Conservation (phyloP, 2,329 filamentous ascomycete genomes). For the Aspergillus luchuensis region DNA sequence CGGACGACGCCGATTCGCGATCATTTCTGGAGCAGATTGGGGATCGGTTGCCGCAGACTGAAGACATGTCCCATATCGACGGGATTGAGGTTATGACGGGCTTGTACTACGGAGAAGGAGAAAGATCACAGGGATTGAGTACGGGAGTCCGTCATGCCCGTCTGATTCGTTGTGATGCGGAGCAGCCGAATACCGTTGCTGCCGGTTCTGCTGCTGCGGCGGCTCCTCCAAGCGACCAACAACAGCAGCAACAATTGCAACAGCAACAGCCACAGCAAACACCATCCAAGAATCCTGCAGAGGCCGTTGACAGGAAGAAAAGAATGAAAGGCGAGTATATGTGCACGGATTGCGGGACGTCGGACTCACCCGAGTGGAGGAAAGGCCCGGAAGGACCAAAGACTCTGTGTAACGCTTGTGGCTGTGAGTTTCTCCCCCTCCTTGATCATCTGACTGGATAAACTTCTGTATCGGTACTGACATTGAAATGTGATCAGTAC, state of each 20-base stretch:
- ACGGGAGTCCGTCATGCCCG: conserved; percentile 80
- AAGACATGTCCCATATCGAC: conserved; percentile 74
- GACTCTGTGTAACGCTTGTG: conserved; percentile 93
- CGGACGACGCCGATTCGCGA: conserved; percentile 42
- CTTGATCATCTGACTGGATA: not conserved
- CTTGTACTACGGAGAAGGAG: conserved; percentile 81
- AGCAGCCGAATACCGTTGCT: conserved; percentile 34
- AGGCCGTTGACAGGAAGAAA: conserved; percentile 70
- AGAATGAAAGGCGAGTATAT: conserved; percentile 94
- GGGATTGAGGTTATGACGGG: conserved; percentile 94
- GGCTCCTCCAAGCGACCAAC: not conserved
- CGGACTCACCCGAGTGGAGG: conserved; percentile 93
- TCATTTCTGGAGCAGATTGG: conserved; percentile 73
- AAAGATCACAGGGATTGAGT: conserved; percentile 83
- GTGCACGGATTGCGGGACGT: conserved; percentile 91
- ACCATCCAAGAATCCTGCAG: conserved; percentile 52
- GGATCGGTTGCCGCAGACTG: conserved; percentile 83
- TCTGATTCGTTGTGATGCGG: conserved; percentile 80
- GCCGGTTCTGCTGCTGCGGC: too few species aligned
- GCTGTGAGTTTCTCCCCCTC: conserved; percentile 57
- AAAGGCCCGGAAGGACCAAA: conserved; percentile 92
- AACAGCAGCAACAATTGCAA: not conserved
- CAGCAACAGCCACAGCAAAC: not conserved
- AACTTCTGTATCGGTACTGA: not conserved
- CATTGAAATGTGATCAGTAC: conserved; percentile 41